Conservation (phyloP, 2,329 filamentous ascomycete genomes). For the Curvularia eragrostidis region DNA sequence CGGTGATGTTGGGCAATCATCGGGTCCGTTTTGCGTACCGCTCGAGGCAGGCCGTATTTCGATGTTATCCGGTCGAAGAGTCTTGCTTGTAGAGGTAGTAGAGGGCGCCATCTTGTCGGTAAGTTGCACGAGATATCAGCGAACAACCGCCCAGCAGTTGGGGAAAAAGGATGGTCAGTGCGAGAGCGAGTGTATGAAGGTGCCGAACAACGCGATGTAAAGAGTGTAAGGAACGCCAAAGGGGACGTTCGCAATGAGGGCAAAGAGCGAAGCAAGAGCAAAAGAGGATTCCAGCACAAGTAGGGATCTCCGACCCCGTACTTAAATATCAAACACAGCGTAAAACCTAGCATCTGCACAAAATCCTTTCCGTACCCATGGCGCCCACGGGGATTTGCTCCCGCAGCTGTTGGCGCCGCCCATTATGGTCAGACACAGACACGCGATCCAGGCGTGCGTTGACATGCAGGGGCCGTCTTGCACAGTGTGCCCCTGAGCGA, state of each 20-base stretch:
- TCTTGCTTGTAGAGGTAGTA: conserved; percentile 38
- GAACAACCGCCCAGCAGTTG: conserved; percentile 45
- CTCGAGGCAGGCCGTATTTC: conserved; percentile 38
- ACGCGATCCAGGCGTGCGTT: conserved; percentile 18
- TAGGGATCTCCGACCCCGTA: conserved; percentile 17
- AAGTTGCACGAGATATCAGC: conserved; percentile 9
- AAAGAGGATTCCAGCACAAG: conserved; percentile 1
- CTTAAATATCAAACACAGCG: conserved; percentile 28
- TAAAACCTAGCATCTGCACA: conserved; percentile 21
- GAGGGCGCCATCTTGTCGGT: conserved; percentile 35
- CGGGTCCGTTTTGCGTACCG: conserved; percentile 14
- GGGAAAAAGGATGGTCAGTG: conserved; percentile 12
- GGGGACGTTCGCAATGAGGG: neutral
- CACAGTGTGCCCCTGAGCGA: conserved; percentile 34
- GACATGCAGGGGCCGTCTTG: conserved; percentile 29
- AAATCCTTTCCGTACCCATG: conserved; percentile 26
- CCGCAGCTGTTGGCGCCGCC: conserved; percentile 11
- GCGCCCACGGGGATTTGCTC: conserved; percentile 27
- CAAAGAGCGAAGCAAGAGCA: conserved; percentile 8
- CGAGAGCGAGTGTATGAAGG: conserved; percentile 6
- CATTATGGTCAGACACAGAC: conserved; percentile 22
- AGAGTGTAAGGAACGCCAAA: conserved; percentile 1
- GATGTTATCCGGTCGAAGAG: conserved; percentile 40
- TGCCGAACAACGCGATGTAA: neutral
- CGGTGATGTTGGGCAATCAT: conserved; percentile 38